phyloP scores from a whole-genome alignment of 495 filamentous ascomycete species.

The Penicillium antarcticum region DNA sequence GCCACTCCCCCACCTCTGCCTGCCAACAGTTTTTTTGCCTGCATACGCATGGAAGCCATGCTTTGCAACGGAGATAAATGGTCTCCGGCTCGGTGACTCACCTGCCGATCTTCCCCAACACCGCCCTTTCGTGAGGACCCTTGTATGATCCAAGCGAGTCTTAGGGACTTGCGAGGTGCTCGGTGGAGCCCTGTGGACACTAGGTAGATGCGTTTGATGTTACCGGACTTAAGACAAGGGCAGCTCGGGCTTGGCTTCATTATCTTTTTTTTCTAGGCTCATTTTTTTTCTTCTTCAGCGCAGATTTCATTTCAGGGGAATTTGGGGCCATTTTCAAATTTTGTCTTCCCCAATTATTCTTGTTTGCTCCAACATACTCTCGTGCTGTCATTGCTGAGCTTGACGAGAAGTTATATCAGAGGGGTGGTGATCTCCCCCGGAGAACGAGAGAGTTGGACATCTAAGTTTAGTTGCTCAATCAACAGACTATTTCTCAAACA shows the following conservation, averaged over 20 bases:
- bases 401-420: too few species aligned
- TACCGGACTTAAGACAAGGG: constrained; percentile 2
- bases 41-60: neutral
- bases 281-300: neutral
- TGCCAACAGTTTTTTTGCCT: neutral
- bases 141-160: neutral
- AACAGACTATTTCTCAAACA: too few species aligned
- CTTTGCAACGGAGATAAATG: neutral
- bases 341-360: neutral
- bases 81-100: neutral
- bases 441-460: too few species aligned
- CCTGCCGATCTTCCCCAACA: neutral
- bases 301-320: neutral
- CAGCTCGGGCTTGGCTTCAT: constrained; percentile 1
- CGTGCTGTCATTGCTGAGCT: too few species aligned
- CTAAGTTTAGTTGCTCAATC: too few species aligned
- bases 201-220: neutral
- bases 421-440: too few species aligned
- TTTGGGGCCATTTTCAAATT: too few species aligned
- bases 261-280: neutral
- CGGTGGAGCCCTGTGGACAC: neutral
- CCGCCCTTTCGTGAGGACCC: neutral
- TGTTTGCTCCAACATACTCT: neutral
- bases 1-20: neutral
- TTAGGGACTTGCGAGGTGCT: neutral